These are phyloP conservation scores for Syzygium grande DNA, from an alignment of 345 rosid genomes.

Conservation along the genomic window DNA sequence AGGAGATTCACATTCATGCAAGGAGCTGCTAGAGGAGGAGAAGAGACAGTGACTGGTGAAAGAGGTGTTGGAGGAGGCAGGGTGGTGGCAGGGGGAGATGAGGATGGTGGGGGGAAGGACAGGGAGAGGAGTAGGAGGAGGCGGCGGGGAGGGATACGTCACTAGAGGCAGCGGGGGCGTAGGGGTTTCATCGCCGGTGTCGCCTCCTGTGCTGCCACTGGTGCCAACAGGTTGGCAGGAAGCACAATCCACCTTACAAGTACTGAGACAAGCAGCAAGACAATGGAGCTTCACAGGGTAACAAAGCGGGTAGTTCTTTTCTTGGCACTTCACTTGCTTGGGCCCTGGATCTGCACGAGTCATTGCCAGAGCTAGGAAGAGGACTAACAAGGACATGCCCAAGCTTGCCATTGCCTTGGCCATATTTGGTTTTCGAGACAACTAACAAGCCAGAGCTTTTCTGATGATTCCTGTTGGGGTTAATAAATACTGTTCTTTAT, in stretches of 20 bases:
- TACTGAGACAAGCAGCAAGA: not conserved
- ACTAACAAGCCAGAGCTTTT: not conserved
- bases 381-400: not conserved
- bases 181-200: not conserved
- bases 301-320: not conserved
- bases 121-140: not conserved
- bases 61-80: conserved; percentile 9
- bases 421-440: not conserved
- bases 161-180: not conserved
- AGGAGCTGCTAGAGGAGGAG: conserved; percentile 1
- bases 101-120: not conserved
- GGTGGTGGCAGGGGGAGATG: not conserved
- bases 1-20: not conserved
- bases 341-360: not conserved
- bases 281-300: not conserved
- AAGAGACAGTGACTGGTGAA: not conserved
- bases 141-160: not conserved
- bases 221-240: not conserved
- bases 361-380: not conserved
- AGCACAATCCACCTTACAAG: not conserved
- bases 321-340: conserved; percentile 2
- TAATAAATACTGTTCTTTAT: not conserved
- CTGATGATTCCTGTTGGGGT: not conserved
- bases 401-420: not conserved
- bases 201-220: not conserved